A percentile compares a stretch with the other conserved stretches of the same genome.
Conservation (phyloP, 2,329 filamentous ascomycete genomes). For the Colletotrichum sansevieriae region DNA sequence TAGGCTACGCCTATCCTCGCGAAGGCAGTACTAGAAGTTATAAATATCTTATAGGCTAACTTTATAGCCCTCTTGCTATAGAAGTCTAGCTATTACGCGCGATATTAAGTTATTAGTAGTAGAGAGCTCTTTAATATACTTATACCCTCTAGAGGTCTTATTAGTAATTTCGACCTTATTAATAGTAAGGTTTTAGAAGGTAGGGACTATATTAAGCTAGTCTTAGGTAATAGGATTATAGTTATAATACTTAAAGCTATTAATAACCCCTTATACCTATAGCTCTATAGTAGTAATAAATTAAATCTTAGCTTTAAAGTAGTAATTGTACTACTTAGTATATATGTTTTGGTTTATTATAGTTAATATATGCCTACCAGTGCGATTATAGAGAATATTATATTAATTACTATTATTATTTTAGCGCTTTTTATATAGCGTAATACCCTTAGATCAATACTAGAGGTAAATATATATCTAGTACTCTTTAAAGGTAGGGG, state of each 20-base stretch:
- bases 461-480: background rate
- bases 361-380: background rate
- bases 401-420: background rate
- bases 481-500: background rate
- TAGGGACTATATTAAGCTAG: background rate
- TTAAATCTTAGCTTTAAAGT: background rate
- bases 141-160: too few species aligned
- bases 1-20: background rate
- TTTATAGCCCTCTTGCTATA: too few species aligned
- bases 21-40: background rate
- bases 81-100: too few species aligned
- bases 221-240: fast-evolving
- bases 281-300: background rate
- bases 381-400: background rate
- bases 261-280: background rate
- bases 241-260: background rate
- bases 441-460: background rate
- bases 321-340: background rate
- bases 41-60: too few species aligned
- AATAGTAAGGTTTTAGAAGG: too few species aligned
- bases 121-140: background rate
- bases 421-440: background rate
- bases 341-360: background rate
- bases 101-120: background rate
- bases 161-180: too few species aligned